Evolutionary conservation across 2,329 filamentous ascomycete species (phyloP), one percentile per base, ranked within the genome.

Genomic region (Diaporthe citriasiana): DNA sequence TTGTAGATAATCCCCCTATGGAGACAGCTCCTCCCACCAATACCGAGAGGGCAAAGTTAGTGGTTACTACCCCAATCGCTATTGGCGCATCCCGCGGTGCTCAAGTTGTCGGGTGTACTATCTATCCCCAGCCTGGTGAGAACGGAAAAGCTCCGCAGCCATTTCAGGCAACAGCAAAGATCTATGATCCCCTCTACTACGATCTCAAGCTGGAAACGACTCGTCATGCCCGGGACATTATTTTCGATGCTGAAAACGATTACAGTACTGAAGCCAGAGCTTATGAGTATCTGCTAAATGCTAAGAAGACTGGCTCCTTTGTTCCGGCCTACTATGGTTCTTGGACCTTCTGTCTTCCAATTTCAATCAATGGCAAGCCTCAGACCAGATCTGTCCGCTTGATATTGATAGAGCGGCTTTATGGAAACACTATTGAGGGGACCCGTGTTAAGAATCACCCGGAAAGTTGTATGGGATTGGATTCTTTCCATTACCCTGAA

Each of bases 401-500:
- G 25, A n/a, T 69, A 10, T 40, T 69, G 10, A 45, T 56, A 9
- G 65, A 69, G 15, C 4, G 19, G 1, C 35, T 55, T 1, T 0
- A 69, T 45, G 50, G 65, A 19, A 45, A 1, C n/a, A 45, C n/a
- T 10, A 69, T 69, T 2, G 9, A 13, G 7, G 15, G 13, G 10
- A 69, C 35, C 6, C 50, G 17, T 22, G 38, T 35, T 27, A 38
- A 15, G 4, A 69, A 69, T 22, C 10, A 56, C 25, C 35, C 35
- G 8, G 19, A 30, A 6, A 7, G 1, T 19, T 0, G 3, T 1
- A 33, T 10, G 38, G 30, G 35, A 10, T 8, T 25, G 15, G 33
- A 69, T 40, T 45, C 65, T 12, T 69, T 69, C 13, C 65, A 56
- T 15, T 56, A 69, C 13, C 65, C 65, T 10, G 65, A 56, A 56